A percentile compares a stretch with the other conserved stretches of the same genome.
Evolutionary conservation across 208 protist genomes (phyloP).

Genomic region (Trypanosoma cruzi): DNA sequence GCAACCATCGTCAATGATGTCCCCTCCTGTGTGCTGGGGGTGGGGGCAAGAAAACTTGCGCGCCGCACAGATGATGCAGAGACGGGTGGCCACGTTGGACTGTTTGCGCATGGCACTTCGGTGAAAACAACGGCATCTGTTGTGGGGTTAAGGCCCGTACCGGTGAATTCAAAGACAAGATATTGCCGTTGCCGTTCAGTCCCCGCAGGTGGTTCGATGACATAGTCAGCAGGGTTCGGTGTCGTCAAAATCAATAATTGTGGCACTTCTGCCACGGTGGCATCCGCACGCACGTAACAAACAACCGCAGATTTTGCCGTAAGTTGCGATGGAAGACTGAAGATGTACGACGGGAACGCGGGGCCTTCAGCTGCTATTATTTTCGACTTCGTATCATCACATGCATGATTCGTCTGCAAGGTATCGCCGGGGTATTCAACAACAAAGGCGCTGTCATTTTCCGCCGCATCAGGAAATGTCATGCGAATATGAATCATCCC

Average conservation of each 20-base stretch:
- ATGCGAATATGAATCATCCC: slow-evolving; percentile 40
- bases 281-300: slow-evolving; percentile 70
- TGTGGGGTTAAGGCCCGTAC: slow-evolving; percentile 40
- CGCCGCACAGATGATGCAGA: slow-evolving; percentile 41
- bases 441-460: slow-evolving; percentile 72
- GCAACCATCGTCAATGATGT: slow-evolving; percentile 54
- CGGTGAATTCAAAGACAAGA: slow-evolving; percentile 63
- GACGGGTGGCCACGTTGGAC: slow-evolving; percentile 19
- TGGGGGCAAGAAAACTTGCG: slow-evolving; percentile 29
- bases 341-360: slow-evolving; percentile 55
- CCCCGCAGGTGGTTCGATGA: slow-evolving; percentile 39
- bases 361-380: slow-evolving; percentile 33
- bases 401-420: slow-evolving; percentile 68
- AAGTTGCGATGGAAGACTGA: slow-evolving; percentile 53
- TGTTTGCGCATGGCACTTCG: slow-evolving; percentile 44
- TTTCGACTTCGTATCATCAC: slow-evolving; percentile 47
- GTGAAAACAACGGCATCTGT: slow-evolving; percentile 73
- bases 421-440: slow-evolving; percentile 48
- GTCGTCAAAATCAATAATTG: slow-evolving; percentile 54
- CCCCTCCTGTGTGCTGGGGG: slow-evolving; percentile 27
- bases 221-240: slow-evolving; percentile 75
- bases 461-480: slow-evolving; percentile 49
- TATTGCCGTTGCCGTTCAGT: slow-evolving; percentile 66
- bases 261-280: slow-evolving; percentile 86
- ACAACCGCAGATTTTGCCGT: slow-evolving; percentile 43